phyloP scores from a whole-genome alignment of 202 grass and related monocot species.

The Dendrocalamus latiflorus region DNA sequence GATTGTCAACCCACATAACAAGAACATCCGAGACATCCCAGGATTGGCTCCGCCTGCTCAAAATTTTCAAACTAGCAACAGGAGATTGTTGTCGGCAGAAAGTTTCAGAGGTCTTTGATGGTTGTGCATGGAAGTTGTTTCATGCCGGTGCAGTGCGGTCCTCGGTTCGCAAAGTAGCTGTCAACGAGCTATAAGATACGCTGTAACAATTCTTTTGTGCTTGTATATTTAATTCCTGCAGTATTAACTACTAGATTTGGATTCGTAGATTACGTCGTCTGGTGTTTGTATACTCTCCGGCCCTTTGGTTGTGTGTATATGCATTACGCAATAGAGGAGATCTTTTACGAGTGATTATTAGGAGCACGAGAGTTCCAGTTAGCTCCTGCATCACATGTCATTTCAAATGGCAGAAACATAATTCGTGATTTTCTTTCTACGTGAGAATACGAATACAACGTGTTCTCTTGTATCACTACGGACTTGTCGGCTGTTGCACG shows the following conservation, averaged over 20 bases:
- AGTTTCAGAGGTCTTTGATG: slow-evolving; percentile 41
- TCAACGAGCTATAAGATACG: neutral
- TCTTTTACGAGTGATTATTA: neutral
- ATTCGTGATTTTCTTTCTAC: neutral
- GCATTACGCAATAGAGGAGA: slow-evolving; percentile 14
- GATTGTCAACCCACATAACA: slow-evolving; percentile 76
- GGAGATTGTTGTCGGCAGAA: slow-evolving; percentile 61
- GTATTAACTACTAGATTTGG: neutral
- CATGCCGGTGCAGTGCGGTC: neutral
- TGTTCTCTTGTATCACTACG: neutral
- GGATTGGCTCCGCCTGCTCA: slow-evolving; percentile 86
- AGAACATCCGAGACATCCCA: slow-evolving; percentile 74
- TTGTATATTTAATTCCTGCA: slow-evolving; percentile 23
- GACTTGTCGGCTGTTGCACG: neutral
- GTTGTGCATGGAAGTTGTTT: neutral
- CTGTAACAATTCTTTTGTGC: slow-evolving; percentile 7
- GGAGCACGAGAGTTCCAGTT: neutral
- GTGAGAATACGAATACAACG: neutral
- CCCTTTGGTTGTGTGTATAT: slow-evolving; percentile 28
- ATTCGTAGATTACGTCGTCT: neutral
- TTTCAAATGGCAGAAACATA: too few species aligned
- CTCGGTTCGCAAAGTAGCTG: neutral
- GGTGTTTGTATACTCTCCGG: slow-evolving; percentile 22
- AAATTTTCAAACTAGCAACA: slow-evolving; percentile 44
- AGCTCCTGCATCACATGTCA: neutral